Evolutionary conservation across 106 monocot genomes (phyloP).

Genomic region (Apostasia ramifera): DNA sequence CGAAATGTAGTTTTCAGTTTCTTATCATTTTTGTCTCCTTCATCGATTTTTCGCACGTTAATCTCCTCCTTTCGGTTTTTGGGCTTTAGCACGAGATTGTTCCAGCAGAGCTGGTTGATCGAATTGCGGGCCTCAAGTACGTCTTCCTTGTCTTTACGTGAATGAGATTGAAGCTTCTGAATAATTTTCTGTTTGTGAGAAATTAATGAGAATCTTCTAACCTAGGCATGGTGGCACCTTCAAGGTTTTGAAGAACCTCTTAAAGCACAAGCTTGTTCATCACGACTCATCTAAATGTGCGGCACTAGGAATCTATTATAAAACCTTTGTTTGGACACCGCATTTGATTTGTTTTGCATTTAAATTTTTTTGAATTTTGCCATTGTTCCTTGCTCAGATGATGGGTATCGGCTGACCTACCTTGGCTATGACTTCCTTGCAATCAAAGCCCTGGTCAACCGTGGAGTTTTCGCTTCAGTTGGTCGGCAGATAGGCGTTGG

Average conservation of each 20-base stretch:
- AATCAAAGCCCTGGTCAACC: constrained; percentile 92
- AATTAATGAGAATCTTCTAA: constrained; percentile 1
- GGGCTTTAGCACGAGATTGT: constrained; percentile 83
- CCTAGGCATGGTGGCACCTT: constrained; percentile 90
- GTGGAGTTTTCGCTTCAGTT: constrained; percentile 74
- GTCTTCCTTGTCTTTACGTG: not conserved
- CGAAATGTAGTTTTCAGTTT: constrained; percentile 48
- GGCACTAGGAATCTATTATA: not conserved
- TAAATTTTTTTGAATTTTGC: not conserved
- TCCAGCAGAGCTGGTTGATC: constrained; percentile 75
- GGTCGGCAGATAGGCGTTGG: constrained; percentile 98
- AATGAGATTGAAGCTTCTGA: constrained; percentile 1
- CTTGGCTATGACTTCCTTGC: constrained; percentile 99
- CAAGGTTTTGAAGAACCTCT: constrained; percentile 84
- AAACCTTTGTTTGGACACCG: not conserved
- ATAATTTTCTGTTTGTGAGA: constrained; percentile 4
- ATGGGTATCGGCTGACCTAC: constrained; percentile 94
- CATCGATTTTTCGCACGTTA: not conserved
- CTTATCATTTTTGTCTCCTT: not conserved
- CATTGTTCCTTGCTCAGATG: constrained; percentile 39
- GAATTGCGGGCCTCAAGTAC: constrained; percentile 88
- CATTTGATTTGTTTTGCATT: not conserved
- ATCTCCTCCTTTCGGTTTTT: not conserved
- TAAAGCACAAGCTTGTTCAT: constrained; percentile 91
- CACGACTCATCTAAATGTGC: constrained; percentile 94